Conservation (phyloP, 192 early-diverging fungal species). For the Podochytrium sp. region DNA sequence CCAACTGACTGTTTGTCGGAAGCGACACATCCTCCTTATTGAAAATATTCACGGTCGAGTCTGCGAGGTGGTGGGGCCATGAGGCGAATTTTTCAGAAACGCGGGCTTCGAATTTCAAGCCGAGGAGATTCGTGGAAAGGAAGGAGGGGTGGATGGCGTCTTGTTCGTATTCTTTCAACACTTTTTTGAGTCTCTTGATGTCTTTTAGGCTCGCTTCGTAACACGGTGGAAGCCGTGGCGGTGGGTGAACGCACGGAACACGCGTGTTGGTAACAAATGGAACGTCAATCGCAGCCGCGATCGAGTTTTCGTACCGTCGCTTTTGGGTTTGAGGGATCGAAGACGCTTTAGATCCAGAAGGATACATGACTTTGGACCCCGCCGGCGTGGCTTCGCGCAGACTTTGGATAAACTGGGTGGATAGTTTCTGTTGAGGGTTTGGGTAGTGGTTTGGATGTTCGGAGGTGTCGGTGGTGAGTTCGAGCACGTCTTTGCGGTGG, state of each 20-base stretch:
- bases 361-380: not conserved
- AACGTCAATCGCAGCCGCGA: constrained; percentile 49
- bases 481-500: constrained; percentile 46
- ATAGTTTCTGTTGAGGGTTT: not conserved
- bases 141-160: not conserved
- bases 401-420: not conserved
- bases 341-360: not conserved
- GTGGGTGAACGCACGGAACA: constrained; percentile 28
- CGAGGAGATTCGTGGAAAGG: constrained; percentile 3
- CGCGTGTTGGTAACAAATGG: constrained; percentile 36
- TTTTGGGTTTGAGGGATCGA: not conserved
- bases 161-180: constrained; percentile 12
- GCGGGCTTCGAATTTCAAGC: constrained; percentile 33
- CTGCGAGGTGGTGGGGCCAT: constrained; percentile 11
- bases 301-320: constrained; percentile 36
- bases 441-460: not conserved
- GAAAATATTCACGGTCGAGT: constrained; percentile 19
- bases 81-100: constrained; percentile 25
- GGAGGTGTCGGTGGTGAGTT: not conserved
- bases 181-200: constrained; percentile 18
- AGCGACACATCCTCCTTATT: not conserved
- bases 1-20: not conserved
- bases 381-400: not conserved
- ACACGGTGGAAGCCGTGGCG: constrained; percentile 40
- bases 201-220: constrained; percentile 34